Conservation (phyloP, 768 basidiomycete genomes). For the Boletus vinaceobasis region DNA sequence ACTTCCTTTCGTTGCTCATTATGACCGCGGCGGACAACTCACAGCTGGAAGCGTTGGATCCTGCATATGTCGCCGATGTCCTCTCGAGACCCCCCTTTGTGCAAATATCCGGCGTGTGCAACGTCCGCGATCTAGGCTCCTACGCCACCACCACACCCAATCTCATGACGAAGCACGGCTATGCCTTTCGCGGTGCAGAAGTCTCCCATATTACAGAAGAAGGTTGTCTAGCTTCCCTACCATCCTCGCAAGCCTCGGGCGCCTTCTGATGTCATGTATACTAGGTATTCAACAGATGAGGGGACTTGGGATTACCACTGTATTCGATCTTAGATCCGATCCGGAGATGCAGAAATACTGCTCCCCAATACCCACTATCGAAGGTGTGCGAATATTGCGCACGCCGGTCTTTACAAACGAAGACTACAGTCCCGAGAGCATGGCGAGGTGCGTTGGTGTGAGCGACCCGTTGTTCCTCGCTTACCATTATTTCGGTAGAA, state of each 20-base stretch:
- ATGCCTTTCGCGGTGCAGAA: conserved; percentile 69
- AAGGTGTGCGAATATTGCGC: conserved; percentile 58
- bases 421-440: conserved; percentile 81
- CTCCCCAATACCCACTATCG: conserved; percentile 58
- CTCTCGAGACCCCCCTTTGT: conserved; percentile 73
- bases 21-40: conserved; percentile 25
- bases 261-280: background rate
- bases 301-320: conserved; percentile 58
- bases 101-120: conserved; percentile 66
- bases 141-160: conserved; percentile 51
- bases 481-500: conserved; percentile 19
- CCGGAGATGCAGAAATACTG: conserved; percentile 76
- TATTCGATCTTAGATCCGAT: conserved; percentile 79
- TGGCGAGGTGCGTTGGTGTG: conserved; percentile 69
- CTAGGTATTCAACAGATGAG: conserved; percentile 57
- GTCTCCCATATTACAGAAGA: conserved; percentile 65
- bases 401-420: conserved; percentile 63
- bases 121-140: conserved; percentile 69
- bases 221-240: conserved; percentile 40
- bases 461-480: background rate
- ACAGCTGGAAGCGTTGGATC: conserved; percentile 61
- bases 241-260: background rate
- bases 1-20: background rate
- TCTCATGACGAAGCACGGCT: conserved; percentile 52
- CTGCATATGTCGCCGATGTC: conserved; percentile 56